A percentile compares a stretch with the other conserved stretches of the same genome.
phyloP scores from a whole-genome alignment of 305 asterid species.

The Solanum aculeatissimum region DNA sequence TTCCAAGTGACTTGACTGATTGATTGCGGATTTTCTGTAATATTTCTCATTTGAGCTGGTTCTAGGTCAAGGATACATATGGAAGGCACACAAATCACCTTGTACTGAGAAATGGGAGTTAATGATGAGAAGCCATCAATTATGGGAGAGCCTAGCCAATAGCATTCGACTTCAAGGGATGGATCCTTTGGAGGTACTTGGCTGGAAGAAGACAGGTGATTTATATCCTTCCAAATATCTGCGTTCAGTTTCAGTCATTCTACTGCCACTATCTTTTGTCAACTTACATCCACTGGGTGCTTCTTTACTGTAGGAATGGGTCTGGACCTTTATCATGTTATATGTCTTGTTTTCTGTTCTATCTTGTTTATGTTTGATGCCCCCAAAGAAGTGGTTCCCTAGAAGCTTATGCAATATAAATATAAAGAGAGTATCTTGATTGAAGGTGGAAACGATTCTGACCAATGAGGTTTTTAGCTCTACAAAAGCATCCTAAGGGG shows the following conservation, averaged over 20 bases:
- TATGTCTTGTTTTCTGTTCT: background rate
- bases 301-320: background rate
- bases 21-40: conserved; percentile 10
- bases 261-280: background rate
- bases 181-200: conserved; percentile 64
- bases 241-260: background rate
- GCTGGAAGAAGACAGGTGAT: conserved; percentile 88
- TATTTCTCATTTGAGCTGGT: conserved; percentile 24
- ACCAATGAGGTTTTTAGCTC: background rate
- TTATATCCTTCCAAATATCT: background rate
- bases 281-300: background rate
- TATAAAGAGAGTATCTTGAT: background rate
- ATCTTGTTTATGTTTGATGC: background rate
- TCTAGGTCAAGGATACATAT: conserved; percentile 88
- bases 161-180: conserved; percentile 43
- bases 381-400: background rate
- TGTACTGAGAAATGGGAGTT: conserved; percentile 71
- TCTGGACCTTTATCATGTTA: background rate
- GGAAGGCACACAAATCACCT: conserved; percentile 75
- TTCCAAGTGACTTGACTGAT: conserved; percentile 2
- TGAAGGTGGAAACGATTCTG: background rate
- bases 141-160: conserved; percentile 68
- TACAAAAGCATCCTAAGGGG: background rate
- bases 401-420: background rate
- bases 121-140: conserved; percentile 56